Evolutionary conservation across 352 stramenopile species (phyloP), one percentile per base, ranked within the genome.

Genomic region (Phytophthora chlamydospora): DNA sequence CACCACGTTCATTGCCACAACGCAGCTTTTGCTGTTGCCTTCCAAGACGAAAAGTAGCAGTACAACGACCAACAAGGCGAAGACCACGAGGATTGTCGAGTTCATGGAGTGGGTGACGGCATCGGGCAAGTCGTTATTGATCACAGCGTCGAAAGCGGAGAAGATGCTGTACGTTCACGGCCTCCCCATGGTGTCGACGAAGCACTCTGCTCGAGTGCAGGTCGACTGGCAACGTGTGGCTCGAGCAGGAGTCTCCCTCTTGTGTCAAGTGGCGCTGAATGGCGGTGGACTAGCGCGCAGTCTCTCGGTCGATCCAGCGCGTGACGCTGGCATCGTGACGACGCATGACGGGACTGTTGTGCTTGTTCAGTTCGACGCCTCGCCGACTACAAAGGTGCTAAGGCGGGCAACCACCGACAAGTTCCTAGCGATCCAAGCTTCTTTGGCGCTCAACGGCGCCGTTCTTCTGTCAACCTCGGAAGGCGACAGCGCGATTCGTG

Each of bases 201-300:
- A 71, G 27, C n/a, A 67, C 39, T 67, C 69, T 11, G 33, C 58
- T 19, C 48, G 54, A 4, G 47, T 68, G 1, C 54, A 65, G 44
- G 56, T 89, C 2, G 74, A 87, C 53, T 73, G 72, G 65, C 62
- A 79, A 27, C 68, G 76, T 27, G 62, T 81, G 8, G 75, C 59
- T 21, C 75, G 67, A 19, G 62, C 62, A 17, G 72, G 80, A 0
- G 51, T 91, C 1, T 65, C 72, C 0, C 62, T 83, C 9, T 33
- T 72, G 13, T 70, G 59, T 10, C 52, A 57, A 1, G 45, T 86
- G 17, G 14, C 36, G 2, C 51, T 90, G 6, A 57, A 67, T 41
- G 52, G 54, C 11, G 47, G 61, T 14, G 49, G 36, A 7, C 50
- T 60, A 6, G 21, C 77, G 19, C 63, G 57, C 3, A 75, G 71